Evolutionary conservation across 495 filamentous ascomycete species (phyloP), one percentile per base, ranked within the genome.

Genomic region (Penicillium dipodomyicola): DNA sequence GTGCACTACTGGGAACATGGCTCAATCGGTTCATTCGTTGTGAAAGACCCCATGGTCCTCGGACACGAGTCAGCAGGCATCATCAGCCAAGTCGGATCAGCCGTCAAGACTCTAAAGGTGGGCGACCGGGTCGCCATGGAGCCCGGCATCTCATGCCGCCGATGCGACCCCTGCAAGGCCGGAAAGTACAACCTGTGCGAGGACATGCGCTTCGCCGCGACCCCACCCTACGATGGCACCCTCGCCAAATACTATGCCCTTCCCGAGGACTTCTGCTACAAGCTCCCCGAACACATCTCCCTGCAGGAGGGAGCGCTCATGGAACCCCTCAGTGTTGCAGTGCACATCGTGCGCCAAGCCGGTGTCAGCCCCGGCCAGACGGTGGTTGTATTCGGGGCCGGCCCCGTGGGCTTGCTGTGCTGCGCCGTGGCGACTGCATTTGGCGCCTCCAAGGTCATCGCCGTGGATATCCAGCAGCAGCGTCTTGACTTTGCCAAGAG

Each of bases 1-100:
- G 78, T 87, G n/a, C 91, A 96, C 82, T 96, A 94, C 81, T 94
- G 89, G 88, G 75, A 82, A 53, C 85, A 95, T 59, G 91, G 91
- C 50, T 77, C 84, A 37, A 96, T 96, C 67, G 91, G 90, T 58
- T 71, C 82, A 73, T 96, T 90, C 71, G 78, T 92, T 54, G 81
- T 95, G 60, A 87, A 87, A 63, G 82, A 84, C 17, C 91, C 91
- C 40, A 94, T 95, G 90, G 88, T 95, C 4, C 83, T 96, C n/a
- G 91, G 91, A 62, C 91, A 96, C 78, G 91, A 96, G 72, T 94
- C 89, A 12, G 81, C 89, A 56, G 91, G 90, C 56, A 84, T 90
- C 22, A 77, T 96, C 59, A 72, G 82, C 60, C 65, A 81, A 29
- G 81, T 89, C 51, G 91, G 91, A 35, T 74, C 79, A n/a, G 72